Evolutionary conservation across 2,329 filamentous ascomycete genomes (phyloP), one percentile per base, ranked within the genome.

Genomic region (Huntiella moniliformis): DNA sequence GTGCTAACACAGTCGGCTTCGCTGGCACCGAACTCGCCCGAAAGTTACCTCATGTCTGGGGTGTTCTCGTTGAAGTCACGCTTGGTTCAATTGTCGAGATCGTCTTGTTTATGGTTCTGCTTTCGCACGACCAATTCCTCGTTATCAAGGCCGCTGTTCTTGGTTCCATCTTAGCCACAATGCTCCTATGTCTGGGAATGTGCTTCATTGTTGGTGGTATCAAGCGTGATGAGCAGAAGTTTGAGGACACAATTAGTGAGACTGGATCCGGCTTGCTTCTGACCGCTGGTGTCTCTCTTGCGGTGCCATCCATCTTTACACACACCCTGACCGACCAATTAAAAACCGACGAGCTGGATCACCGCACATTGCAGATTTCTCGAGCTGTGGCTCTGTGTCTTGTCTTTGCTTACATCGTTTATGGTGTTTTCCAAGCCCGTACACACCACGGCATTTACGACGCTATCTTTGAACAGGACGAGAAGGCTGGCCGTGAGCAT

Each of bases 121-220:
- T 91, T 4, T 59, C 58, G 8, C 60, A 65, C 2, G 53, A 66
- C 44, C 60, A 65, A 58, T 77, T 79, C 50, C 67, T 70, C n/a
- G 81, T 91, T 53, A 83, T 92, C 54, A 75, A 84, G 56, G 82
- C 82, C 45, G 84, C 85, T 18, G 87, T 92, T 46, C 63, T 92
- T 0, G 84, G 85, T 33, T 88, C 82, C 0, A 81, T 92, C 38
- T 60, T 93, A 32, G 83, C 85, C 10, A 92, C 85, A 31, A 71
- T 91, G 62, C 63, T 92, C 38, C 67, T 92, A 1, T 92, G 84
- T 53, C 62, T 92, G 18, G 85, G 85, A 0, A 56, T 79, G 44
- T 91, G 83, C 58, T 92, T 93, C 64, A 74, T 88, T 51, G 71
- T 77, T 16, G 82, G 82, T 36, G 84, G 85, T 6, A 52, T 88